These are phyloP conservation scores for Solanum hybrid DNA, from an alignment of 305 asterid species.

Conservation along the genomic window DNA sequence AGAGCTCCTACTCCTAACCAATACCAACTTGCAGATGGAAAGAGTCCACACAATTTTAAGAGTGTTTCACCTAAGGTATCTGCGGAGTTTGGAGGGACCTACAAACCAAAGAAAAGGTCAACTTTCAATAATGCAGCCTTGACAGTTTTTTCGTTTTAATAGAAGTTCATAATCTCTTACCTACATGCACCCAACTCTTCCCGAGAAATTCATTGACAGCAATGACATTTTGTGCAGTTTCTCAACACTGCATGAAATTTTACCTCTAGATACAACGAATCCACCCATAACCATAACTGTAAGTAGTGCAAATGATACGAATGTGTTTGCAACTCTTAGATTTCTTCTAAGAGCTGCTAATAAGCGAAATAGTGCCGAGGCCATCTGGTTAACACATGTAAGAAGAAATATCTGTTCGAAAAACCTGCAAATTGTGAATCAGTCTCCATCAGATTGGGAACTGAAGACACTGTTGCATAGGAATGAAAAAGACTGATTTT, in stretches of 20 bases:
- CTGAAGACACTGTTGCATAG: neutral
- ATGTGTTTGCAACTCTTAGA: constrained; percentile 46
- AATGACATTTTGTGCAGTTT: constrained; percentile 22
- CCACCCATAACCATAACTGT: constrained; percentile 52
- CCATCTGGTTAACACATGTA: constrained; percentile 29
- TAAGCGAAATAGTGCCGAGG: constrained; percentile 35
- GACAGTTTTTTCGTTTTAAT: neutral
- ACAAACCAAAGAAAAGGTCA: neutral
- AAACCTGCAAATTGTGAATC: constrained; percentile 20
- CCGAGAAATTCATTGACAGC: constrained; percentile 40
- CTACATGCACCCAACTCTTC: constrained; percentile 23
- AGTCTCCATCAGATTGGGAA: neutral
- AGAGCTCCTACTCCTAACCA: constrained; percentile 48
- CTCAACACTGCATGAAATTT: neutral
- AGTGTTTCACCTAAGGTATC: constrained; percentile 24
- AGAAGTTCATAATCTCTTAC: constrained; percentile 10
- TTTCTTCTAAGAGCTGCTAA: constrained; percentile 54
- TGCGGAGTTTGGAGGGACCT: constrained; percentile 4
- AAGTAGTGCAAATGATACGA: constrained; percentile 45
- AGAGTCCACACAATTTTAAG: constrained; percentile 28
- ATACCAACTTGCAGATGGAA: constrained; percentile 29
- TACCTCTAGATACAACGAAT: constrained; percentile 31
- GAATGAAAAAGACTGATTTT: neutral
- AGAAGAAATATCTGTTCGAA: constrained; percentile 39
- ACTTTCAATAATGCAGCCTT: neutral